Conservation (phyloP, 345 rosid species). For the Citrus australasica region DNA sequence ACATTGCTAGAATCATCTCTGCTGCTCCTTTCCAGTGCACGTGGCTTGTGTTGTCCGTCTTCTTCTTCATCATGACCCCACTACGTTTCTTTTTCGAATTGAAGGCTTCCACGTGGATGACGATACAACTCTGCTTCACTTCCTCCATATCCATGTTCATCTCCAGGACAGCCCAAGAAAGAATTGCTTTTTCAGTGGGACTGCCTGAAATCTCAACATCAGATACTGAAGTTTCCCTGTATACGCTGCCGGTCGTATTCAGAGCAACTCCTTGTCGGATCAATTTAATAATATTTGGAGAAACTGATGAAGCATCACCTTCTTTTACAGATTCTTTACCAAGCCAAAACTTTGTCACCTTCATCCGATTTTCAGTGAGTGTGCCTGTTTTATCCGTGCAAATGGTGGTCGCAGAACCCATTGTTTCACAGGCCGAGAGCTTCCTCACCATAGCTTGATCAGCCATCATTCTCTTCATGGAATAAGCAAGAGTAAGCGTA, state of each 20-base stretch:
- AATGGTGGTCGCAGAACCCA: slow-evolving; percentile 78
- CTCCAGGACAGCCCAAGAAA: slow-evolving; percentile 61
- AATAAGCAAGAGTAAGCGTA: slow-evolving; percentile 71
- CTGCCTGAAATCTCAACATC: slow-evolving; percentile 49
- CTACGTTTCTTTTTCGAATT: slow-evolving; percentile 69
- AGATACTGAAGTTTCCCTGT: slow-evolving; percentile 28
- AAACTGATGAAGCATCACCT: slow-evolving; percentile 19
- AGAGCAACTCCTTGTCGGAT: slow-evolving; percentile 54
- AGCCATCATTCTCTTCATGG: slow-evolving; percentile 78
- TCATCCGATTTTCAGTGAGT: slow-evolving; percentile 68
- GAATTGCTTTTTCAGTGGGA: slow-evolving; percentile 75
- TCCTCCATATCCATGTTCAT: slow-evolving; percentile 40
- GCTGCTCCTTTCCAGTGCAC: slow-evolving; percentile 87
- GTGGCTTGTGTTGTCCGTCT: slow-evolving; percentile 29
- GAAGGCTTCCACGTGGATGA: slow-evolving; percentile 63
- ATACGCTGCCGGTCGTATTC: slow-evolving; percentile 63
- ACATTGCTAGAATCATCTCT: slow-evolving; percentile 67
- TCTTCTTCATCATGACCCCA: slow-evolving; percentile 47
- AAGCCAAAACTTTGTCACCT: slow-evolving; percentile 57
- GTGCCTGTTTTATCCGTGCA: slow-evolving; percentile 86
- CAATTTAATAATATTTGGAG: slow-evolving; percentile 36
- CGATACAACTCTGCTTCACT: slow-evolving; percentile 21
- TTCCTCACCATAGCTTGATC: slow-evolving; percentile 86
- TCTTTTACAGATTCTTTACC: slow-evolving; percentile 36
- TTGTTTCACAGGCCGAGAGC: slow-evolving; percentile 79